Evolutionary conservation across 805 yeast genomes (phyloP).

Genomic region (Dipodascopsis uninucleata): DNA sequence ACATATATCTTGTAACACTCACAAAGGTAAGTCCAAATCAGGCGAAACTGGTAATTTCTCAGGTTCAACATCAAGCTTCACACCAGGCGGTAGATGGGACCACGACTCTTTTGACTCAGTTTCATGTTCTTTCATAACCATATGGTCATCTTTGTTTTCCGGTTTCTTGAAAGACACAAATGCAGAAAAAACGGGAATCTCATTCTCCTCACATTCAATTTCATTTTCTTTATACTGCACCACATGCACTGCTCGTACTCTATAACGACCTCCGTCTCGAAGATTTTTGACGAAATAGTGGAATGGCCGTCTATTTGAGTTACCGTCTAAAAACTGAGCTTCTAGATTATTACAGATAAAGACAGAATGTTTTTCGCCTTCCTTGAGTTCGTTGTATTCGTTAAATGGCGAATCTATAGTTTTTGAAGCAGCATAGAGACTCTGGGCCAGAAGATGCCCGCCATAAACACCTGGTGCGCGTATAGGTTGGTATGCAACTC

Average conservation of each 20-base stretch:
- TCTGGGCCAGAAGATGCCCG: constrained; percentile 21
- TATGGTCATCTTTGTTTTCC: not conserved
- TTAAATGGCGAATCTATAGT: constrained; percentile 1
- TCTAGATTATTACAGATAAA: constrained; percentile 2
- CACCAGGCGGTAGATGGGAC: constrained; percentile 9
- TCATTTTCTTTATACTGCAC: constrained; percentile 6
- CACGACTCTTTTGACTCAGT: not conserved
- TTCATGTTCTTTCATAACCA: not conserved
- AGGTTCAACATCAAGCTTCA: constrained; percentile 6
- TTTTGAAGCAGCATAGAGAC: constrained; percentile 12
- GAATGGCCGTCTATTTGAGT: constrained; percentile 10
- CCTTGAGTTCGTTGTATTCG: not conserved
- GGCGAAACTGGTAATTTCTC: constrained; percentile 9
- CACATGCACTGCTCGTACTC: constrained; percentile 10
- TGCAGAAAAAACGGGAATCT: constrained; percentile 2
- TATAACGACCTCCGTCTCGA: constrained; percentile 10
- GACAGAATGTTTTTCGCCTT: not conserved
- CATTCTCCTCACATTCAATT: not conserved
- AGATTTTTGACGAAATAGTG: constrained; percentile 8
- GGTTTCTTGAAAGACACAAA: constrained; percentile 5
- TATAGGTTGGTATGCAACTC: constrained; percentile 7
- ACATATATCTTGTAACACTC: too few species aligned
- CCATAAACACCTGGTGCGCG: constrained; percentile 15
- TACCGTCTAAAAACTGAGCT: constrained; percentile 11
- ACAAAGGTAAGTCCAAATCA: constrained; percentile 15